phyloP scores from a whole-genome alignment of 805 yeast genomes.

The Danielia reshetovae region DNA sequence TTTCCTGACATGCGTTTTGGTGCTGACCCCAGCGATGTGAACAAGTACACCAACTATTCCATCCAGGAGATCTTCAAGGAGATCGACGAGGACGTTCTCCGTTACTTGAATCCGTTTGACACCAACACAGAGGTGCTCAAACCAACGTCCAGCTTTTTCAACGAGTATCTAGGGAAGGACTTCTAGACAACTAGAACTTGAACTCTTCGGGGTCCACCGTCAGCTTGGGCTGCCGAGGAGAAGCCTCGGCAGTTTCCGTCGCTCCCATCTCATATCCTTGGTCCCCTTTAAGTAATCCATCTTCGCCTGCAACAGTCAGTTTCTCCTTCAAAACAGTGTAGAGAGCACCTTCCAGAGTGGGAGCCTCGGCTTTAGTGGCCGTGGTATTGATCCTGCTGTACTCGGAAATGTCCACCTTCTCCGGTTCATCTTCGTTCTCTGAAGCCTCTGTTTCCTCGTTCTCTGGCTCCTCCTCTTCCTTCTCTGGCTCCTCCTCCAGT shows the following conservation, averaged over 20 bases:
- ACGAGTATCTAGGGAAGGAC: slow-evolving; percentile 1
- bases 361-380: background rate
- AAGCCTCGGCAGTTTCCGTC: no score
- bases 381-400: slow-evolving; percentile 7
- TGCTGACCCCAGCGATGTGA: slow-evolving; percentile 1
- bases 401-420: slow-evolving; percentile 13
- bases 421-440: slow-evolving; percentile 9
- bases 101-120: slow-evolving; percentile 27
- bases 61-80: slow-evolving; percentile 29
- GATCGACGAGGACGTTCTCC: slow-evolving; percentile 26
- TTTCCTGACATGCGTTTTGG: slow-evolving; percentile 1
- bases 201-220: slow-evolving; percentile 4
- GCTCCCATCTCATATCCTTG: slow-evolving; percentile 8
- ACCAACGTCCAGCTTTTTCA: slow-evolving; percentile 1
- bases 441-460: slow-evolving; percentile 25
- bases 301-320: slow-evolving; percentile 1
- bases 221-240: no score
- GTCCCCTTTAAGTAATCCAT: slow-evolving; percentile 2
- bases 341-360: slow-evolving; percentile 1
- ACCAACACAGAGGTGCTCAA: slow-evolving; percentile 9
- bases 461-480: slow-evolving; percentile 46
- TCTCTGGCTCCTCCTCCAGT: slow-evolving; percentile 16
- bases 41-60: slow-evolving; percentile 6
- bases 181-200: slow-evolving; percentile 6
- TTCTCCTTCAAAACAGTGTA: slow-evolving; percentile 14